Evolutionary conservation across 2,329 filamentous ascomycete species (phyloP).

Genomic region (Macrophomina phaseolina): DNA sequence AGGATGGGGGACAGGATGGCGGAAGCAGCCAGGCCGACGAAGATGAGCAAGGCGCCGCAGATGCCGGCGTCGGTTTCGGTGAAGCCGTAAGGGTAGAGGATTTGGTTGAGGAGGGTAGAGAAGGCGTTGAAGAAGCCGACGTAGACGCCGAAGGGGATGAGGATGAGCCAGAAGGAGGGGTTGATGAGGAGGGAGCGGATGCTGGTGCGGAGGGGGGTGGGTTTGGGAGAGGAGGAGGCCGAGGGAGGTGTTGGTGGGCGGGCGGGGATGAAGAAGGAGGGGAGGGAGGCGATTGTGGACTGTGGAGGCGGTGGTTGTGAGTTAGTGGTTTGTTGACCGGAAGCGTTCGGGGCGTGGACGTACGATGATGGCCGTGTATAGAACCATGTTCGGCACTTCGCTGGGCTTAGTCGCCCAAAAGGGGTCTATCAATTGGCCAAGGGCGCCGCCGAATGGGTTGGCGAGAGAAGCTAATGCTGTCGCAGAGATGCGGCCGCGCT

Average conservation of each 20-base stretch:
- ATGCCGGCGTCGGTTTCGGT: slow-evolving; percentile 85
- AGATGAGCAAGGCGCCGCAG: slow-evolving; percentile 84
- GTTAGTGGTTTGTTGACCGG: slow-evolving; percentile 18
- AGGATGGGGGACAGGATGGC: slow-evolving; percentile 81
- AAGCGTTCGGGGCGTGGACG: slow-evolving; percentile 37
- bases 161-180: slow-evolving; percentile 78
- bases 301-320: slow-evolving; percentile 33
- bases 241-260: slow-evolving; percentile 72
- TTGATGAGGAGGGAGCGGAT: slow-evolving; percentile 58
- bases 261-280: slow-evolving; percentile 81
- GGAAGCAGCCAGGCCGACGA: slow-evolving; percentile 79
- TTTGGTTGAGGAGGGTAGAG: slow-evolving; percentile 87
- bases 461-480: slow-evolving; percentile 85
- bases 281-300: slow-evolving; percentile 70
- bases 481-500: slow-evolving; percentile 79
- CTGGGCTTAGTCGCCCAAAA: slow-evolving; percentile 68
- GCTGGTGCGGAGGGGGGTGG: slow-evolving; percentile 59
- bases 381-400: slow-evolving; percentile 79
- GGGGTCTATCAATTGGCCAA: slow-evolving; percentile 83
- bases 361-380: slow-evolving; percentile 84
- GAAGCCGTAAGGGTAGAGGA: slow-evolving; percentile 86
- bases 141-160: slow-evolving; percentile 81
- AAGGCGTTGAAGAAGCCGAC: slow-evolving; percentile 94
- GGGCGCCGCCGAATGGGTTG: slow-evolving; percentile 86
- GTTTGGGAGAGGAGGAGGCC: slow-evolving; percentile 64